Evolutionary conservation across 176 grass and related monocot genomes (phyloP).

Genomic region (Oryza meyeriana): DNA sequence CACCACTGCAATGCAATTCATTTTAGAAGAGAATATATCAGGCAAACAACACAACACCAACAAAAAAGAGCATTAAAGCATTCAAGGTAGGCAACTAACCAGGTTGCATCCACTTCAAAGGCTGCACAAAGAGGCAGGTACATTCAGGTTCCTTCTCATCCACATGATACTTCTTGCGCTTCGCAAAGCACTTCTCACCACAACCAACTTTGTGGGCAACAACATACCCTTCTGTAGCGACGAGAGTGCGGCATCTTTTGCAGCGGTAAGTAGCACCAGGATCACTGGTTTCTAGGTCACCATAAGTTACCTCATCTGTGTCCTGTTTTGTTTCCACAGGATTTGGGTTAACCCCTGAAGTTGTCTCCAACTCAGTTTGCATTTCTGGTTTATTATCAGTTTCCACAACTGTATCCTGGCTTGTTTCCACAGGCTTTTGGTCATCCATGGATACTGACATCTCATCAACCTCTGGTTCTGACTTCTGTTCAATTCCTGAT

Average conservation of each 20-base stretch:
- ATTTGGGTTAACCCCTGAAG: background rate
- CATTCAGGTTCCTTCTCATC: conserved; percentile 53
- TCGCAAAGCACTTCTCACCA: conserved; percentile 50
- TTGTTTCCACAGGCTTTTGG: conserved; percentile 22
- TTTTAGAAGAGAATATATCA: background rate
- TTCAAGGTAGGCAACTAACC: conserved; percentile 32
- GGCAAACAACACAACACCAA: background rate
- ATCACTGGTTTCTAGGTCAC: conserved; percentile 21
- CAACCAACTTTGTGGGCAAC: conserved; percentile 60
- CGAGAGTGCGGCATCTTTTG: conserved; percentile 73
- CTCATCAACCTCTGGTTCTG: conserved; percentile 4
- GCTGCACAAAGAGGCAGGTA: conserved; percentile 72
- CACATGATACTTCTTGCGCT: conserved; percentile 31
- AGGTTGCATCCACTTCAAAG: conserved; percentile 92
- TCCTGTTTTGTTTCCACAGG: background rate
- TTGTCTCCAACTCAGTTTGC: conserved; percentile 13
- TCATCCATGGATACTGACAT: background rate
- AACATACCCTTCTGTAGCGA: conserved; percentile 66
- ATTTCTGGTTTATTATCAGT: conserved; percentile 16
- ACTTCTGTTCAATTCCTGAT: conserved; percentile 1
- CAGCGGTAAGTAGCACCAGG: conserved; percentile 65
- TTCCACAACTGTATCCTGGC: conserved; percentile 19
- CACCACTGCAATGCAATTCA: conserved; percentile 48
- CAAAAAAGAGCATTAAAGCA: background rate
- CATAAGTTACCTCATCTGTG: conserved; percentile 31